These are phyloP conservation scores for Staphylotrichum tortipilum DNA, from an alignment of 495 filamentous ascomycete genomes.

Conservation along the genomic window DNA sequence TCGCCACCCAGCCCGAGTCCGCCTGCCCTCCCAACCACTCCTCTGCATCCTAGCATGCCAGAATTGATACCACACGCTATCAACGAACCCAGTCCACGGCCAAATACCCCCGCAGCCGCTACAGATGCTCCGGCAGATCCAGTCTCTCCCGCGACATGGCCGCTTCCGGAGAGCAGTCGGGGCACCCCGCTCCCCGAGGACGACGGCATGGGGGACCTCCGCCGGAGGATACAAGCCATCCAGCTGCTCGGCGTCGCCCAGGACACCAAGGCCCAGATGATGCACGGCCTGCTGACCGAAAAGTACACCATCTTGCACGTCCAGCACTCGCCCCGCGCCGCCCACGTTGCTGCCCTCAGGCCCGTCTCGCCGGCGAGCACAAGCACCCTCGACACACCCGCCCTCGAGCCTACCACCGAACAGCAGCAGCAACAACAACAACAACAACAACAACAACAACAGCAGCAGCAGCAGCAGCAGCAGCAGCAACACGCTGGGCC, in stretches of 20 bases:
- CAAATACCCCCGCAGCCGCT: too few species aligned
- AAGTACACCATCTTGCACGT: conserved; percentile 51
- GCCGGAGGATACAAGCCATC: conserved; percentile 70
- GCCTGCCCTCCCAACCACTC: background rate
- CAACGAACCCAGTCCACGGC: too few species aligned
- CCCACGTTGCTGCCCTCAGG: conserved; percentile 2
- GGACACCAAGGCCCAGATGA: conserved; percentile 68
- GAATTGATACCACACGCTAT: background rate
- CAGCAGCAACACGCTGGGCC: conserved; percentile 14
- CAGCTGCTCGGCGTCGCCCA: conserved; percentile 55
- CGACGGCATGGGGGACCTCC: conserved; percentile 76
- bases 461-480: too few species aligned
- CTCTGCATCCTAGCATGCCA: background rate
- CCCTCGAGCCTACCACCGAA: conserved; percentile 18
- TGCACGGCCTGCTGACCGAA: conserved; percentile 78
- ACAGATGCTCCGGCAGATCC: background rate
- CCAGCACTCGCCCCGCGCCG: conserved; percentile 29
- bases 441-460: too few species aligned
- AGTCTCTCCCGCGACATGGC: background rate
- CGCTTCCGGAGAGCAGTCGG: background rate
- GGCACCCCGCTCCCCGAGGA: conserved; percentile 61
- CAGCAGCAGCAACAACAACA: too few species aligned
- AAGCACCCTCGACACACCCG: conserved; percentile 8
- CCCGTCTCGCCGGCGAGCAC: conserved; percentile 26
- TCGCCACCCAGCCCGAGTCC: background rate